Evolutionary conservation across 2,329 filamentous ascomycete species (phyloP).

Genomic region (Venturia effusa): DNA sequence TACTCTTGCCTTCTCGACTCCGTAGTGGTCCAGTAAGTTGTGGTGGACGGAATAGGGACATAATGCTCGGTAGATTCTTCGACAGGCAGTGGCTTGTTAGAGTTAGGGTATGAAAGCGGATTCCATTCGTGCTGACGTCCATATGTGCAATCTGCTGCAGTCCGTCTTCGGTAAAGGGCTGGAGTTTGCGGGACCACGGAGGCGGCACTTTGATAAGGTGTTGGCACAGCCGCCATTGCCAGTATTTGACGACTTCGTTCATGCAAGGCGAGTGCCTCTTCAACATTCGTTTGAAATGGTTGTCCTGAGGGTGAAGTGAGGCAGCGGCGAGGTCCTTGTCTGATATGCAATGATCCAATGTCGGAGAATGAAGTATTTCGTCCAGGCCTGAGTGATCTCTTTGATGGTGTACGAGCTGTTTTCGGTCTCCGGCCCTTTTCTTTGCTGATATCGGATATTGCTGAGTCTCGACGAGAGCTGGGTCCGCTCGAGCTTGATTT

Average conservation of each 20-base stretch:
- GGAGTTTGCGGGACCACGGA: neutral
- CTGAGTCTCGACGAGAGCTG: constrained; percentile 5
- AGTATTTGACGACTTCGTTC: constrained; percentile 26
- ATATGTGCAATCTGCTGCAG: neutral
- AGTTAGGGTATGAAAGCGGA: neutral
- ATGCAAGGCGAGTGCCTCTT: constrained; percentile 29
- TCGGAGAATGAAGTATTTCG: neutral
- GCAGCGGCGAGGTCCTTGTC: constrained; percentile 15
- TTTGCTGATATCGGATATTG: constrained; percentile 3
- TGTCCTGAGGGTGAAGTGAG: constrained; percentile 22
- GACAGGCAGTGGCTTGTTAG: neutral
- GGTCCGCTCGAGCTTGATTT: constrained; percentile 5
- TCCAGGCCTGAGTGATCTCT: neutral
- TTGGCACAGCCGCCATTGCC: neutral
- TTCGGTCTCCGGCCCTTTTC: constrained; percentile 1
- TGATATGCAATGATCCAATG: constrained; percentile 22
- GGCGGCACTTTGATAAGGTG: constrained; percentile 4
- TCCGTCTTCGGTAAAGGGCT: neutral
- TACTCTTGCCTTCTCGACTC: constrained; percentile 25
- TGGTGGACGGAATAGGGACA: constrained; percentile 15
- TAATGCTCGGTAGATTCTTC: neutral
- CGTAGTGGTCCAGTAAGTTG: constrained; percentile 28
- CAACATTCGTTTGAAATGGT: constrained; percentile 20
- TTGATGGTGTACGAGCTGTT: constrained; percentile 2
- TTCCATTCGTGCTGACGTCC: neutral